phyloP scores from a whole-genome alignment of 2,329 filamentous ascomycete genomes.

The Colletotrichum navitas region DNA sequence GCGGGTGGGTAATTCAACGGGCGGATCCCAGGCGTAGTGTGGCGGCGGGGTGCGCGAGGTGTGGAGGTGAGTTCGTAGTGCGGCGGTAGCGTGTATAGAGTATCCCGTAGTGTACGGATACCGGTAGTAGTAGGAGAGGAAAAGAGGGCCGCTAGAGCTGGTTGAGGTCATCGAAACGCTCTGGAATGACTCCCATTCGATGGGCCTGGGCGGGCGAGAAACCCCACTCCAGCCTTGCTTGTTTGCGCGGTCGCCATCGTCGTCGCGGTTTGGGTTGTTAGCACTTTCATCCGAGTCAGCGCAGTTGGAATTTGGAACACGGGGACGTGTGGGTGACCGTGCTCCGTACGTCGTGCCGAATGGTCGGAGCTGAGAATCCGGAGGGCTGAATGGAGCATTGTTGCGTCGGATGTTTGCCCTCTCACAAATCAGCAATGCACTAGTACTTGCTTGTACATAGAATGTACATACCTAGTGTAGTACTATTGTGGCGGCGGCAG shows the following conservation, averaged over 20 bases:
- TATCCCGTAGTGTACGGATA: neutral
- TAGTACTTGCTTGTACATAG: too few relatives aligned
- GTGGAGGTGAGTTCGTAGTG: neutral
- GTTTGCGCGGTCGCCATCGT: conserved; percentile 9
- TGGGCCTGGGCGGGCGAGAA: neutral
- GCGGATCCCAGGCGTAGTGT: neutral
- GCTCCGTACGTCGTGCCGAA: conserved; percentile 4
- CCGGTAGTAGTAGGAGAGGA: neutral
- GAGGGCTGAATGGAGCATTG: neutral
- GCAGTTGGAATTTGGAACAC: neutral
- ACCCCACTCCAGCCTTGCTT: conserved; percentile 11
- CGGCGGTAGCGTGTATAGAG: neutral
- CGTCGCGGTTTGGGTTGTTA: conserved; percentile 5
- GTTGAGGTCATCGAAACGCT: conserved; percentile 27
- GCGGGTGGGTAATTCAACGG: neutral
- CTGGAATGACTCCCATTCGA: conserved; percentile 40
- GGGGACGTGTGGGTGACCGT: neutral
- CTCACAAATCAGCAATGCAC: neutral
- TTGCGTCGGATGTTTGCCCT: neutral
- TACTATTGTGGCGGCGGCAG: neutral
- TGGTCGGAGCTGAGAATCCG: conserved; percentile 15
- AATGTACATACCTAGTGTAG: too few relatives aligned
- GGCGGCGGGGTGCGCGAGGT: neutral
- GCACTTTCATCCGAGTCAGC: conserved; percentile 27
- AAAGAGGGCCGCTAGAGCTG: conserved; percentile 18